Evolutionary conservation across 208 protist species (phyloP).

Genomic region (Phytomonas francai): DNA sequence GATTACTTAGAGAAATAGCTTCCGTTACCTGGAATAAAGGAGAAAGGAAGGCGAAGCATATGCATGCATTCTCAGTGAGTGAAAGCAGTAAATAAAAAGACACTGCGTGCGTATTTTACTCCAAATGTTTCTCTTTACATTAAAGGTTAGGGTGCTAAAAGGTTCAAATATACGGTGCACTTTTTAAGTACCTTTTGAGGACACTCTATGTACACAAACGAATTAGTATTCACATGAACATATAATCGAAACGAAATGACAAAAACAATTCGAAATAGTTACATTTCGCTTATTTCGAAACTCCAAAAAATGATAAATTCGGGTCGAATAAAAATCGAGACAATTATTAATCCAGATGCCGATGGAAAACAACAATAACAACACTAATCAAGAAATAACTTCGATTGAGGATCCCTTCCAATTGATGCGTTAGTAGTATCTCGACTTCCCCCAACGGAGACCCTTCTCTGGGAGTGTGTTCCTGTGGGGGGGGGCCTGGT

Average conservation of each 20-base stretch:
- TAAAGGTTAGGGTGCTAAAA: too few species aligned
- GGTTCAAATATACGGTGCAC: too few species aligned
- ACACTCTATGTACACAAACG: too few species aligned
- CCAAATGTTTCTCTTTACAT: background rate
- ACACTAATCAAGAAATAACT: background rate
- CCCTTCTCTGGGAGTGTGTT: constrained; percentile 61
- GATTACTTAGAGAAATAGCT: too few species aligned
- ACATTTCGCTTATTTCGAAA: background rate
- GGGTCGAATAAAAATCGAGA: constrained; percentile 7
- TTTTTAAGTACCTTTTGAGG: too few species aligned
- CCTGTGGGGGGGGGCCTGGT: constrained; percentile 46
- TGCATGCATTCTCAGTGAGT: too few species aligned
- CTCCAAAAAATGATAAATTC: constrained; percentile 2
- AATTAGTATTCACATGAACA: too few species aligned
- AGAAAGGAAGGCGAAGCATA: too few species aligned
- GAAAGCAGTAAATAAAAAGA: too few species aligned
- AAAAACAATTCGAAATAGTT: too few species aligned
- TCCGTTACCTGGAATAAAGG: too few species aligned
- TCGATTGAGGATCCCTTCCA: background rate
- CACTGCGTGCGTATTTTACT: background rate
- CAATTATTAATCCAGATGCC: background rate
- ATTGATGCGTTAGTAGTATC: constrained; percentile 27
- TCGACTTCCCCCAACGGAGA: constrained; percentile 53
- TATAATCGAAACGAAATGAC: too few species aligned
- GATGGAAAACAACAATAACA: constrained; percentile 14